phyloP scores from a whole-genome alignment of 768 basidiomycete species.

The Suillus alpinus region DNA sequence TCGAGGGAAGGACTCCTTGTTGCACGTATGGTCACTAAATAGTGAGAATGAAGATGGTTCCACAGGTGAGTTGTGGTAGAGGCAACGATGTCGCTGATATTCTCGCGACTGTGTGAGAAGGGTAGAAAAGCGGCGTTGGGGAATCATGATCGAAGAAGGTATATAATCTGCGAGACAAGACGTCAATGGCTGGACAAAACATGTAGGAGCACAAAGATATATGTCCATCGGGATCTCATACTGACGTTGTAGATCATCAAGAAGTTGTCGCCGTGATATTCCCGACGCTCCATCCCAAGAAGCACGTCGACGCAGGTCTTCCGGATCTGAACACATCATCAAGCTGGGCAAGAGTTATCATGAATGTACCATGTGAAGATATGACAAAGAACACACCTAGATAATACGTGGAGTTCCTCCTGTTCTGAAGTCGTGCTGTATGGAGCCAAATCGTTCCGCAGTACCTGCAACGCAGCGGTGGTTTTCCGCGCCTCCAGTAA shows the following conservation, averaged over 20 bases:
- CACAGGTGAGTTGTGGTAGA: slow-evolving; percentile 79
- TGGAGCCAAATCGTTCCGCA: slow-evolving; percentile 87
- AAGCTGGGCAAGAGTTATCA: slow-evolving; percentile 45
- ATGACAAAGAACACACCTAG: slow-evolving; percentile 57
- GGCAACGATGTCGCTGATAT: slow-evolving; percentile 77
- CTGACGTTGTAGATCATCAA: slow-evolving; percentile 81
- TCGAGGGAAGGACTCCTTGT: slow-evolving; percentile 77
- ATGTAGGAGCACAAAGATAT: neutral
- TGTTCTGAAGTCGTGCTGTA: slow-evolving; percentile 76
- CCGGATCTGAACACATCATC: slow-evolving; percentile 88
- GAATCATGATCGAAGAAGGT: slow-evolving; percentile 90
- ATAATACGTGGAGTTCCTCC: slow-evolving; percentile 79
- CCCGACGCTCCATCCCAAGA: slow-evolving; percentile 89
- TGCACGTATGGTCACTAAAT: slow-evolving; percentile 83
- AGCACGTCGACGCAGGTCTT: slow-evolving; percentile 77
- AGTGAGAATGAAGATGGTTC: slow-evolving; percentile 67
- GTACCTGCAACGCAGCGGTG: slow-evolving; percentile 77
- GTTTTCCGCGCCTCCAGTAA: slow-evolving; percentile 79
- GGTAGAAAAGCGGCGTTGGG: slow-evolving; percentile 80
- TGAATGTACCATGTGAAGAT: slow-evolving; percentile 16
- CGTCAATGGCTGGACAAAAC: neutral
- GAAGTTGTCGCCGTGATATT: slow-evolving; percentile 69
- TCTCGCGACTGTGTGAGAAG: slow-evolving; percentile 82
- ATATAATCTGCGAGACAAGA: slow-evolving; percentile 64
- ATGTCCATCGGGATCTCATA: slow-evolving; percentile 1